Evolutionary conservation across 192 early-diverging fungal species (phyloP).

Genomic region (Backusella parvicylindrica): DNA sequence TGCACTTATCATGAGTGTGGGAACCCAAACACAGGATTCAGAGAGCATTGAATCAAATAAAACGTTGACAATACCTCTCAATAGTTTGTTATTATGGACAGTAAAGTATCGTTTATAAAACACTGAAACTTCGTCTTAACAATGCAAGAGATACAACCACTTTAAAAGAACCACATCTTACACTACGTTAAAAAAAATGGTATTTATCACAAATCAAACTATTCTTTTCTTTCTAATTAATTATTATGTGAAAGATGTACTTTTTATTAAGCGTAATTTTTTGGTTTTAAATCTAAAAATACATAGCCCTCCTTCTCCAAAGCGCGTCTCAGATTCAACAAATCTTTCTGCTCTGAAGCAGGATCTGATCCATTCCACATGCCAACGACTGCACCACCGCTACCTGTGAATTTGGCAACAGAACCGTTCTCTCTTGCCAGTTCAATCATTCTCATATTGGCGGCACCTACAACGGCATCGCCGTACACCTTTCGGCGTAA

Average conservation of each 20-base stretch:
- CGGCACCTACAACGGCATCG: constrained; percentile 44
- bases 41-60: neutral
- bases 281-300: constrained; percentile 29
- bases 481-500: constrained; percentile 46
- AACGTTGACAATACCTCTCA: neutral
- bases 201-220: neutral
- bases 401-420: constrained; percentile 58
- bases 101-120: too few relatives aligned
- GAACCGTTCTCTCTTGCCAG: constrained; percentile 39
- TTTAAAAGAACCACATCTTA: neutral
- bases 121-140: too few relatives aligned
- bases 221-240: neutral
- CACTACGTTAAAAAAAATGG: neutral
- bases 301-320: constrained; percentile 43
- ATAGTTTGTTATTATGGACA: neutral
- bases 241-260: neutral
- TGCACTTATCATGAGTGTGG: neutral
- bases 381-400: constrained; percentile 59
- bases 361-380: constrained; percentile 39
- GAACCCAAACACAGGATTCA: neutral
- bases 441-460: constrained; percentile 50
- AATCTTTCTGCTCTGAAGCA: neutral
- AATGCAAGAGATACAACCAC: neutral
- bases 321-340: constrained; percentile 21
- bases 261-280: neutral